Percentiles rank a stretch among this genome's conserved stretches.
phyloP scores from a whole-genome alignment of 2,329 filamentous ascomycete species.

The Fusarium lyarnte region DNA sequence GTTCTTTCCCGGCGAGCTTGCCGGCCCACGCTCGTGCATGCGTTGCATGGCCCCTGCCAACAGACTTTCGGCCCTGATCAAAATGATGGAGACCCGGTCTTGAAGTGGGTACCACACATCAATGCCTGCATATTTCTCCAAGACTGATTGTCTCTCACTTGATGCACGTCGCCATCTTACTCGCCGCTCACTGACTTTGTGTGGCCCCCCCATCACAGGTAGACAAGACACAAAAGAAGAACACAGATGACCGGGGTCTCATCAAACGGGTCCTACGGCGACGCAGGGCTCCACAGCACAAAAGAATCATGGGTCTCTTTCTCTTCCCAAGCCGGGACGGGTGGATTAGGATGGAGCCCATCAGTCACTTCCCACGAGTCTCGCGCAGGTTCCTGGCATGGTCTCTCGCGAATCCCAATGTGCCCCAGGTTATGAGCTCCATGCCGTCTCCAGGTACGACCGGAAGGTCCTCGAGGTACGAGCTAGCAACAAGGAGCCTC shows the following conservation, averaged over 20 bases:
- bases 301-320: conserved; percentile 23
- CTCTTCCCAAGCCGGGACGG: conserved; percentile 33
- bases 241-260: conserved; percentile 30
- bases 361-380: conserved; percentile 36
- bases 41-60: conserved; percentile 37
- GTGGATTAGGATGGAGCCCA: conserved; percentile 29
- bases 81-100: conserved; percentile 35
- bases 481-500: conserved; percentile 28
- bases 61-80: conserved; percentile 42
- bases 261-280: conserved; percentile 36
- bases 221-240: conserved; percentile 25
- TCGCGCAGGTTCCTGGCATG: conserved; percentile 32
- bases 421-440: conserved; percentile 37
- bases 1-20: conserved; percentile 42
- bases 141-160: conserved; percentile 30
- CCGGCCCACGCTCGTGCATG: conserved; percentile 34
- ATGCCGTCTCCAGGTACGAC: conserved; percentile 39
- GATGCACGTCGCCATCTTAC: conserved; percentile 14
- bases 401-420: conserved; percentile 37
- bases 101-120: conserved; percentile 25
- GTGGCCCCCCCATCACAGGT: conserved; percentile 23
- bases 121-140: conserved; percentile 35
- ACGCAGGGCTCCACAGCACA: conserved; percentile 30
- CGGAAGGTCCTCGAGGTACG: conserved; percentile 39
- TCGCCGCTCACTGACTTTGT: conserved; percentile 24